Evolutionary conservation across 805 yeast species (phyloP), one percentile per base, ranked within the genome.

Genomic region (Komagataella mondaviorum): DNA sequence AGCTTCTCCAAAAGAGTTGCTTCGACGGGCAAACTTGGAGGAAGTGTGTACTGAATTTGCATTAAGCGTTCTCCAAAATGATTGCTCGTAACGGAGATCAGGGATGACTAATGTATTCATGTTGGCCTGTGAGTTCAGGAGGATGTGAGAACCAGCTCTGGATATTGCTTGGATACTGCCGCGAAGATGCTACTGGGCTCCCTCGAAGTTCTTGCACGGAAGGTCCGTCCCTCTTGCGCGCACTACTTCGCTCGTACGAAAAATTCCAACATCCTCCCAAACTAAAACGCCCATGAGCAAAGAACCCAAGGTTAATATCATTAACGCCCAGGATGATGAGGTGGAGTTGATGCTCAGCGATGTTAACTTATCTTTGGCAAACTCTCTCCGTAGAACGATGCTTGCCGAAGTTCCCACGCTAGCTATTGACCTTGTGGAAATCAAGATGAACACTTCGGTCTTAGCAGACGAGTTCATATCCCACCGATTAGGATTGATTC

Each of bases 391-490:
- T 59, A 76, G 99, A 65, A 81, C 85, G 45, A 90, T 93, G 88
- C 73, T 93, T 55, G 90, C 96, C 1, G 99, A 93, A 67, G 93
- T 93, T 52, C 99, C 99, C 39, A 93, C 99, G 0, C 71, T 93
- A 57, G 97, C 99, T 51, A 89, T 93, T 53, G 99, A 93, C 63
- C 78, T 91, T 55, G 99, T 93, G 48, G 98, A 93, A 64, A 85
- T 93, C 56, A 95, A 88, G 62, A 81, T 78, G 49, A 93, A 93
- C 70, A 88, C 98, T 1, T 83, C 96, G 10, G 99, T 93, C 18
- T 71, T 93, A 54, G 98, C 99, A 2, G 99, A 93, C 67, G 99
- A 93, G 68, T 93, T 93, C 63, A 78, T 93, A 53, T 82, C 97
- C 30, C 99, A 93, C 68, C 75, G 99, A 63, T 70, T 93, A 55